A percentile compares a stretch with the other conserved stretches of the same genome.
Conservation (phyloP, 768 basidiomycete species). For the Suillus cothurnatus region DNA sequence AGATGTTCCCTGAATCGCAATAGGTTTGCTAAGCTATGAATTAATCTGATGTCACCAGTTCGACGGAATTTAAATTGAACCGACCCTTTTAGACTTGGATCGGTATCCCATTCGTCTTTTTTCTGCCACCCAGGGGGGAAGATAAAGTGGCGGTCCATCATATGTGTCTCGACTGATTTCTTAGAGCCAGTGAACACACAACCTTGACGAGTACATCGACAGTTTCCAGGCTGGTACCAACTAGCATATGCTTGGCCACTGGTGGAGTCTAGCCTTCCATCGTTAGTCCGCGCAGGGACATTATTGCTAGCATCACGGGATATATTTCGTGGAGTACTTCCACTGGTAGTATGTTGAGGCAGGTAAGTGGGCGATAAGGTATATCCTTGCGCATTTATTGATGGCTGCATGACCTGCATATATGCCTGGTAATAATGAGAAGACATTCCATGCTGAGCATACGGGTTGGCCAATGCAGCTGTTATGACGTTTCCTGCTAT, state of each 20-base stretch:
- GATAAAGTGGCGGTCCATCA: slow-evolving; percentile 90
- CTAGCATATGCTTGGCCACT: slow-evolving; percentile 27
- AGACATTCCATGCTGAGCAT: slow-evolving; percentile 37
- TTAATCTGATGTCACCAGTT: background rate
- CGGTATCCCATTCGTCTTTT: slow-evolving; percentile 75
- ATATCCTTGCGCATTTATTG: slow-evolving; percentile 38
- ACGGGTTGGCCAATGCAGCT: slow-evolving; percentile 26
- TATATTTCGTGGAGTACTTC: background rate
- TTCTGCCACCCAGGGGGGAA: slow-evolving; percentile 76
- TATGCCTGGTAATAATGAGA: slow-evolving; percentile 62
- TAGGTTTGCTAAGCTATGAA: slow-evolving; percentile 52
- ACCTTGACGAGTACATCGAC: slow-evolving; percentile 59
- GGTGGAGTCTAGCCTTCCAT: slow-evolving; percentile 14
- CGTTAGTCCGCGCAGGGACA: slow-evolving; percentile 6
- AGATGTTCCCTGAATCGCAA: slow-evolving; percentile 80
- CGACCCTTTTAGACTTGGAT: slow-evolving; percentile 80
- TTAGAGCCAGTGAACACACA: slow-evolving; percentile 71
- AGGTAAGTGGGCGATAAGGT: slow-evolving; percentile 41
- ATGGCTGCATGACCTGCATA: slow-evolving; percentile 34
- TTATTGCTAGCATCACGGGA: slow-evolving; percentile 7
- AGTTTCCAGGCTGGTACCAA: slow-evolving; percentile 69
- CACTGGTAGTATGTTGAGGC: slow-evolving; percentile 16
- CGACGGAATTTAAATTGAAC: slow-evolving; percentile 13
- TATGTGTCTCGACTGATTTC: slow-evolving; percentile 75
- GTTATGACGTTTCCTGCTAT: slow-evolving; percentile 21